Percentiles rank a stretch among this genome's conserved stretches.
These are phyloP conservation scores for Pezicula radicicola DNA, from an alignment of 2,329 filamentous ascomycete genomes.

Conservation along the genomic window DNA sequence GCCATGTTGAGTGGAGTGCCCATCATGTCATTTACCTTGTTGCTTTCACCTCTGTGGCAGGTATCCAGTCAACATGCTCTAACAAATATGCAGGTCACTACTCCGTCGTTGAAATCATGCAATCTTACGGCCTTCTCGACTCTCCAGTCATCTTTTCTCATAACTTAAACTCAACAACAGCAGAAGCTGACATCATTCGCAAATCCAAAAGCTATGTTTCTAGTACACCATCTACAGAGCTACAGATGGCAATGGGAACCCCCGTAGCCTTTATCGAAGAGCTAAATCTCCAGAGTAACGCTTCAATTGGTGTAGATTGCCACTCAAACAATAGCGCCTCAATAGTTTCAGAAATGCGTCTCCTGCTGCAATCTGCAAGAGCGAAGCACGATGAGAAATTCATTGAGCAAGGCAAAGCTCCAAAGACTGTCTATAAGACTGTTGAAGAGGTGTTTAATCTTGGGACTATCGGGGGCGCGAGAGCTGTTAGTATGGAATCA, in stretches of 20 bases:
- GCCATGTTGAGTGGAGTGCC: no score
- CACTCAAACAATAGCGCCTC: slow-evolving; percentile 27
- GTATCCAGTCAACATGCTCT: no score
- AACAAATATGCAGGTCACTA: no score
- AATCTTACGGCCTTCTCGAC: slow-evolving; percentile 35
- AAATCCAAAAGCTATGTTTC: slow-evolving; percentile 36
- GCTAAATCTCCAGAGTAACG: slow-evolving; percentile 25
- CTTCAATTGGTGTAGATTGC: slow-evolving; percentile 33
- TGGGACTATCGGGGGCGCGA: slow-evolving; percentile 43
- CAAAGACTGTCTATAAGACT: slow-evolving; percentile 24
- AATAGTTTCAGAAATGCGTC: slow-evolving; percentile 31
- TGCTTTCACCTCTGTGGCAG: no score
- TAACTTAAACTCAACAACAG: slow-evolving; percentile 26
- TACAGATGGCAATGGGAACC: slow-evolving; percentile 41
- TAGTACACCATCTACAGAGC: slow-evolving; percentile 46
- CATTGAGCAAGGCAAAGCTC: slow-evolving; percentile 19
- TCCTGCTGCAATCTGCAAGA: slow-evolving; percentile 30
- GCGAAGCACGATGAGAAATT: slow-evolving; percentile 26
- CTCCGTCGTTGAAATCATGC: neutral
- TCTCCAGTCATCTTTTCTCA: slow-evolving; percentile 40
- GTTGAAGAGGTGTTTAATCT: slow-evolving; percentile 46
- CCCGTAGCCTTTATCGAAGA: slow-evolving; percentile 28
- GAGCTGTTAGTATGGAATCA: slow-evolving; percentile 37
- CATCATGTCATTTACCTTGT: no score
- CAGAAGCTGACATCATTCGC: slow-evolving; percentile 33